These are phyloP conservation scores for Tricholoma furcatifolium DNA, from an alignment of 768 basidiomycete species.

Conservation along the genomic window DNA sequence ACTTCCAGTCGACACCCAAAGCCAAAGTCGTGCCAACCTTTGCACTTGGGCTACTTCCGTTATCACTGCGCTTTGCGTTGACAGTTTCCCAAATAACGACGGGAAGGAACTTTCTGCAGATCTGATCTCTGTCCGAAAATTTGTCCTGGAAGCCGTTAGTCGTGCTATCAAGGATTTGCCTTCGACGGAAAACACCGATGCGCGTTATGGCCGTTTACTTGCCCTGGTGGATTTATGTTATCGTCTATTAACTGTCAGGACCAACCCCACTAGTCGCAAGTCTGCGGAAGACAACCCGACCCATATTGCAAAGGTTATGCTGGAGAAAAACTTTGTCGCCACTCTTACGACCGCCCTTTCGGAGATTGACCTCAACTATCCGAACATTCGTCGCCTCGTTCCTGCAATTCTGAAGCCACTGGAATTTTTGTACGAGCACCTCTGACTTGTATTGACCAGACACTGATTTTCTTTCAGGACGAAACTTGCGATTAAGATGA, in stretches of 20 bases:
- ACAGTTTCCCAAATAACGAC: conserved; percentile 64
- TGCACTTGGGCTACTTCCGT: conserved; percentile 90
- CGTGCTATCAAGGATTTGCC: conserved; percentile 82
- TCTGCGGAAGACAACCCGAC: conserved; percentile 75
- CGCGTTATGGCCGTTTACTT: conserved; percentile 84
- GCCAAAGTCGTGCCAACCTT: conserved; percentile 56
- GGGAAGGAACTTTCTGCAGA: conserved; percentile 77
- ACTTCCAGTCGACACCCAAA: conserved; percentile 52
- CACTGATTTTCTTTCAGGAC: conserved; percentile 50
- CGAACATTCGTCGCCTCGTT: conserved; percentile 84
- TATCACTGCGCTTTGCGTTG: conserved; percentile 90
- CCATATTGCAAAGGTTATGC: conserved; percentile 95
- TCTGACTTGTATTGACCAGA: conserved; percentile 11
- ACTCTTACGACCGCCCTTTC: conserved; percentile 84
- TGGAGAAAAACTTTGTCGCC: conserved; percentile 95
- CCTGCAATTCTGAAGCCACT: conserved; percentile 85
- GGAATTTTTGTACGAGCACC: conserved; percentile 72
- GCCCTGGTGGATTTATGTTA: conserved; percentile 86
- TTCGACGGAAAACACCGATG: conserved; percentile 58
- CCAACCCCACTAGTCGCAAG: conserved; percentile 56
- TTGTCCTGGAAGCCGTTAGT: conserved; percentile 85
- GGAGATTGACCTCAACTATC: conserved; percentile 95
- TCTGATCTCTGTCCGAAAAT: conserved; percentile 87
- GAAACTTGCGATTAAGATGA: conserved; percentile 99
- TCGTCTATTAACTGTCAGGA: conserved; percentile 80